Evolutionary conservation across 2,329 filamentous ascomycete genomes (phyloP), one percentile per base, ranked within the genome.

Genomic region (Penicillium sp.): DNA sequence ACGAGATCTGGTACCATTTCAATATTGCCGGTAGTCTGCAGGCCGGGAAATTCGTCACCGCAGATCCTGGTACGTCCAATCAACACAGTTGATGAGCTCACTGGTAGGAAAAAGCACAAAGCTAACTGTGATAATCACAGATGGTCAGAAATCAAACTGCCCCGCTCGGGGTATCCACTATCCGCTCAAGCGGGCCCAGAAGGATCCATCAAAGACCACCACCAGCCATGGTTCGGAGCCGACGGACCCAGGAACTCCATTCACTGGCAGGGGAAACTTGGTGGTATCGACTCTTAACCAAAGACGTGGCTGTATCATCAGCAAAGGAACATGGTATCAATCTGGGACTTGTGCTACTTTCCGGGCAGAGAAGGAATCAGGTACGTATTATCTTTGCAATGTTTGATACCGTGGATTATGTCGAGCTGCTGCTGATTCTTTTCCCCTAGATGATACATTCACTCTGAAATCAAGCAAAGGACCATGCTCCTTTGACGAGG

Each of bases 271-370:
- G 31, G 88, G 88, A 0, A 83, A 81, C 63, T 70, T 90, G 42
- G 81, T 86, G 53, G 85, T 88, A 3, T 69, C 67, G 13, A 72
- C 65, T 0, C 55, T 64, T 27, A 69, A 71, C 46, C 68, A 70
- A 37, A 60, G 59, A 42, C 65, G 71, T 8, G 88, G 88, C n/a
- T 90, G 87, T 64, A 79, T 90, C 56, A 90, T 90, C 68, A 82
- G 82, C 54, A 78, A 74, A 10, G 88, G 88, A 0, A 84, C 82
- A 0, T 91, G 88, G 88, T 90, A 88, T 67, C 80, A 81, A 0
- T 81, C 79, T 1, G 87, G 87, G 2, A 88, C 87, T 0, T 90
- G 87, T 67, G 88, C 88, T 1, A 88, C 83, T 0, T 88, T 75
- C 61, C 65, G 60, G 24, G 53, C 63, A 1, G 64, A 68, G 45